These are phyloP conservation scores for Umbelopsis sp. DNA, from an alignment of 371 early-diverging fungal species.

Conservation along the genomic window DNA sequence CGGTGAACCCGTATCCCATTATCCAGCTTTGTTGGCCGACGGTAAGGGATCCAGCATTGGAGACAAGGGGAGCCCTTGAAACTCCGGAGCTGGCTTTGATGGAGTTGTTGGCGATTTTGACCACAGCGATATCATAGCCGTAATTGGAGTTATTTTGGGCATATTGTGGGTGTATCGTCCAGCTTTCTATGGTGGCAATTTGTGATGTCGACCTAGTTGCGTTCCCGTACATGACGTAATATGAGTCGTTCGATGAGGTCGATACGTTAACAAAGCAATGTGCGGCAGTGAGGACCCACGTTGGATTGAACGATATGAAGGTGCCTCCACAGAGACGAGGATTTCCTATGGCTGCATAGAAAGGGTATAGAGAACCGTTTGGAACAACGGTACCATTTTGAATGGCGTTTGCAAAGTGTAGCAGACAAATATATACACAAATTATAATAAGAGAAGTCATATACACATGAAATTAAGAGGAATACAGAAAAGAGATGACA, in stretches of 20 bases:
- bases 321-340: conserved; percentile 40
- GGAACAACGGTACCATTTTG: conserved; percentile 29
- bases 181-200: not conserved
- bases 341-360: conserved; percentile 30
- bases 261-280: conserved; percentile 29
- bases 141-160: not conserved
- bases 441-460: not conserved
- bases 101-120: not conserved
- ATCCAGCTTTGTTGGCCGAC: not conserved
- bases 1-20: conserved; percentile 1
- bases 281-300: conserved; percentile 45
- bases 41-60: not conserved
- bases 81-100: not conserved
- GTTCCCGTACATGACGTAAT: conserved; percentile 25
- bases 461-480: not conserved
- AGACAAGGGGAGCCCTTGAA: not conserved
- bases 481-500: not conserved
- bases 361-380: conserved; percentile 27
- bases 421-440: conserved; percentile 5
- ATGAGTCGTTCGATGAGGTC: not conserved
- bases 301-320: conserved; percentile 36
- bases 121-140: conserved; percentile 7
- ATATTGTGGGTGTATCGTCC: conserved; percentile 10
- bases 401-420: conserved; percentile 18
- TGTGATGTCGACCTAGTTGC: conserved; percentile 10